Evolutionary conservation across 2,329 filamentous ascomycete genomes (phyloP).

Genomic region (Chaetomium sp.): DNA sequence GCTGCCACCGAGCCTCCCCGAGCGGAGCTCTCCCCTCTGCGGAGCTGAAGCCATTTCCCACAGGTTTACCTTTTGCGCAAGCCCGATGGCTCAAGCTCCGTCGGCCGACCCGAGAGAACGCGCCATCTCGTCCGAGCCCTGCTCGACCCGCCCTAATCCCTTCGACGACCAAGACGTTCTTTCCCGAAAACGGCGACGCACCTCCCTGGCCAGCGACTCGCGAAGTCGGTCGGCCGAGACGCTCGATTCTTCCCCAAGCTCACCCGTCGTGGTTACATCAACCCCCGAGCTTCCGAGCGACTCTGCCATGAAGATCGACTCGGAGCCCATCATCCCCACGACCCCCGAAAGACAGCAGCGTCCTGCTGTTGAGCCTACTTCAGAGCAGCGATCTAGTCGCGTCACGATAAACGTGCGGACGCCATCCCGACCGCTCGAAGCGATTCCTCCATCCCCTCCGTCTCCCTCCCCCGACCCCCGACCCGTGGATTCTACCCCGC

Average conservation of each 20-base stretch:
- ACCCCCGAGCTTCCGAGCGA: constrained; percentile 24
- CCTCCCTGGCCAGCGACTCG: constrained; percentile 47
- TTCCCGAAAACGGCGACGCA: constrained; percentile 56
- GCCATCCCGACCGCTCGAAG: constrained; percentile 33
- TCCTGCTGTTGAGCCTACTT: constrained; percentile 28
- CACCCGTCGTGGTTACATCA: constrained; percentile 28
- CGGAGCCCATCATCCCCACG: constrained; percentile 34
- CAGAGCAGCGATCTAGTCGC: constrained; percentile 47
- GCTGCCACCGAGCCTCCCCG: constrained; percentile 48
- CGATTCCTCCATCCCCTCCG: constrained; percentile 37
- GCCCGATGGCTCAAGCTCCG: constrained; percentile 50
- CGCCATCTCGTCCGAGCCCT: constrained; percentile 56
- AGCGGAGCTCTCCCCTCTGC: constrained; percentile 45
- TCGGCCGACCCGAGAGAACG: constrained; percentile 48
- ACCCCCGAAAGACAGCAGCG: constrained; percentile 36
- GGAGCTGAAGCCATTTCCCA: constrained; percentile 38
- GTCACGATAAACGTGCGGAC: constrained; percentile 57
- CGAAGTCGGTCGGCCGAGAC: constrained; percentile 47
- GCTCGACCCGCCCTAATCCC: constrained; percentile 56
- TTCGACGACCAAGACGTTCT: constrained; percentile 55
- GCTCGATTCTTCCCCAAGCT: constrained; percentile 26
- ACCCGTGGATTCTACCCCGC: constrained; percentile 19
- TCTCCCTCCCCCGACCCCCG: constrained; percentile 31
- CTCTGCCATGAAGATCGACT: constrained; percentile 37
- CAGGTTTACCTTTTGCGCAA: constrained; percentile 30